A percentile compares a stretch with the other conserved stretches of the same genome.
Evolutionary conservation across 2,329 filamentous ascomycete species (phyloP).

Genomic region (Didymellaceae sp.): DNA sequence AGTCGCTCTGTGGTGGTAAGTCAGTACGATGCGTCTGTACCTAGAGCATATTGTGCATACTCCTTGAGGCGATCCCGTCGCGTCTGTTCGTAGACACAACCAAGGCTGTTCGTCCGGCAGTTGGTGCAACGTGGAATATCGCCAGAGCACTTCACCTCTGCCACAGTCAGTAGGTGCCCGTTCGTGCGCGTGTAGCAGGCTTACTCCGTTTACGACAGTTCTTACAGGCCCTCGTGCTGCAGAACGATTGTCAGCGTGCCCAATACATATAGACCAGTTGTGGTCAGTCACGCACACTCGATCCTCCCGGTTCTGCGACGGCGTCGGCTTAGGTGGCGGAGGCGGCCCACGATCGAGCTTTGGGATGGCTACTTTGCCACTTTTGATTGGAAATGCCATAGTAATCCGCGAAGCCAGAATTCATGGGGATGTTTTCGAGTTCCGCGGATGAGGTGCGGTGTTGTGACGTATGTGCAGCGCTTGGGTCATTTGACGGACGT

Average conservation of each 20-base stretch:
- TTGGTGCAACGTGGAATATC: slow-evolving; percentile 27
- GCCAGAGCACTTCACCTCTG: slow-evolving; percentile 37
- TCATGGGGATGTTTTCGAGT: neutral
- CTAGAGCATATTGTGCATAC: slow-evolving; percentile 7
- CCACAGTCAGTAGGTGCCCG: neutral
- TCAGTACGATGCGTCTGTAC: neutral
- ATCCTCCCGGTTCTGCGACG: slow-evolving; percentile 22
- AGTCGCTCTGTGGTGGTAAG: slow-evolving; percentile 21
- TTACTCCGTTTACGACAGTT: slow-evolving; percentile 33
- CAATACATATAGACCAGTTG: neutral
- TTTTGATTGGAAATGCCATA: neutral
- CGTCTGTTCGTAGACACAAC: slow-evolving; percentile 33
- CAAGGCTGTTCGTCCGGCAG: slow-evolving; percentile 20
- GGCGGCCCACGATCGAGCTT: slow-evolving; percentile 17
- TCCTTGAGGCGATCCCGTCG: slow-evolving; percentile 34
- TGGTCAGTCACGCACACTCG: slow-evolving; percentile 22
- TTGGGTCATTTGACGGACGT: neutral
- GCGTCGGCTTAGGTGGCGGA: slow-evolving; percentile 7
- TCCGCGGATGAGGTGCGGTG: neutral
- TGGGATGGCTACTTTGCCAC: slow-evolving; percentile 25
- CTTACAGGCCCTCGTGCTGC: slow-evolving; percentile 31
- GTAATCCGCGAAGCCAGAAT: neutral
- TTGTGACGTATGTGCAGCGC: neutral
- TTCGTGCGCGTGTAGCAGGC: neutral
- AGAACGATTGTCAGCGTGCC: neutral